These are phyloP conservation scores for Hevea brasiliensis DNA, from an alignment of 345 rosid genomes.

Conservation along the genomic window DNA sequence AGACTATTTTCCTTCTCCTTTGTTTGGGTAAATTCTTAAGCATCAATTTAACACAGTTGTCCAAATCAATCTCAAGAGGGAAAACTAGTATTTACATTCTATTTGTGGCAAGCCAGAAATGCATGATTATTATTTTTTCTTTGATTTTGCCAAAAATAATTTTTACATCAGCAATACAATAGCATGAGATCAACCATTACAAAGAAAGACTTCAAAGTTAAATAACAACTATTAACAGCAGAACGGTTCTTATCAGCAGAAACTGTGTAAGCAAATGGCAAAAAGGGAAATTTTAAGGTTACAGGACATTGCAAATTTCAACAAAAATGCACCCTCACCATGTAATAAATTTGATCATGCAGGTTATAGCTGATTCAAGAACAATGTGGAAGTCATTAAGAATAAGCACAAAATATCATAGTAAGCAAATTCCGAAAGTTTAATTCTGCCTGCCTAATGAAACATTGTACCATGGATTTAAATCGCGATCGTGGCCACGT, in stretches of 20 bases:
- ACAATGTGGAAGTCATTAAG: background rate
- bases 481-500: too few relatives aligned
- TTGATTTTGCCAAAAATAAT: background rate
- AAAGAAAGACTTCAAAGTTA: background rate
- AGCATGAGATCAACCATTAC: background rate
- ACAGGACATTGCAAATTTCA: background rate
- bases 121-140: background rate
- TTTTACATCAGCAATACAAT: constrained; percentile 2
- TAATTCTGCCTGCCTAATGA: background rate
- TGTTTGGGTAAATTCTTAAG: background rate
- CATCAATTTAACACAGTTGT: background rate
- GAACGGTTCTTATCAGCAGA: background rate
- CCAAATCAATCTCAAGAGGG: background rate
- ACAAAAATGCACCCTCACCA: background rate
- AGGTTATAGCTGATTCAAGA: background rate
- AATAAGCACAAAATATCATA: background rate
- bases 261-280: background rate
- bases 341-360: too few relatives aligned
- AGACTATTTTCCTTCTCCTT: background rate
- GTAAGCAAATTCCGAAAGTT: background rate
- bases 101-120: background rate
- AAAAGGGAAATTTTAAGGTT: background rate
- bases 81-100: background rate
- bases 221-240: too few relatives aligned
- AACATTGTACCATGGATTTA: too few relatives aligned